These are phyloP conservation scores for Ganoderma leucocontextum DNA, from an alignment of 1,284 basidiomycete genomes.

Conservation along the genomic window DNA sequence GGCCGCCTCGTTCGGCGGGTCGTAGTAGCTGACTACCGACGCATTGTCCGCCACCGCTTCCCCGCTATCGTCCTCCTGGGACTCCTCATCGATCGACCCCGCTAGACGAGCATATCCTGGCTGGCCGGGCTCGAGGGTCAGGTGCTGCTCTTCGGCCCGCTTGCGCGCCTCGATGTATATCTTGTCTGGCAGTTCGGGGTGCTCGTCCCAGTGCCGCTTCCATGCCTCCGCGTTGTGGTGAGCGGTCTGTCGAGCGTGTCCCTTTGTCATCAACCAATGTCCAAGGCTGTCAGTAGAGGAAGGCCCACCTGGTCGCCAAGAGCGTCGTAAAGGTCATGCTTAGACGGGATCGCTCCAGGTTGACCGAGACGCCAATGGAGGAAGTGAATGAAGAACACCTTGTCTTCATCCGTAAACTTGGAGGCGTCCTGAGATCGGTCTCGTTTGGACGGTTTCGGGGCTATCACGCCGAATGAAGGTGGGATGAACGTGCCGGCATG, in stretches of 20 bases:
- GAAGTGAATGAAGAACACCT: slow-evolving; percentile 15
- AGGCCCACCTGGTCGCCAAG: slow-evolving; percentile 6
- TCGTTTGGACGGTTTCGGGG: background rate
- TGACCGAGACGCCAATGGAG: slow-evolving; percentile 8
- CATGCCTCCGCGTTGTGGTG: slow-evolving; percentile 12
- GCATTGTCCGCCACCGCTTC: background rate
- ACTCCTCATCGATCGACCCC: background rate
- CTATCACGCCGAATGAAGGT: background rate
- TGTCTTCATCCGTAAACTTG: slow-evolving; percentile 9
- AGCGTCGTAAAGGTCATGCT: slow-evolving; percentile 4
- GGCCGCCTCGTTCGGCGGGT: background rate
- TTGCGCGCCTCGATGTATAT: slow-evolving; percentile 9
- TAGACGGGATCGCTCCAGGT: background rate
- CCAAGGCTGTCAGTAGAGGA: too few species aligned
- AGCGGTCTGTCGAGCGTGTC: background rate
- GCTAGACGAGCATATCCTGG: slow-evolving; percentile 1
- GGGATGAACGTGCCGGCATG: slow-evolving; percentile 11
- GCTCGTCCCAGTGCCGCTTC: slow-evolving; percentile 11
- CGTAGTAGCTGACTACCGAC: background rate
- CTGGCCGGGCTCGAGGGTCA: background rate
- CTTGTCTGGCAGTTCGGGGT: slow-evolving; percentile 10
- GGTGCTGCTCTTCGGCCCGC: background rate
- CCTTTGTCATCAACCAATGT: background rate
- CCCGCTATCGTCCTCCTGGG: background rate
- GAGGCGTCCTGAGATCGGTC: background rate